These are phyloP conservation scores for Leishmania guyanensis DNA, from an alignment of 208 protist species.

Conservation along the genomic window DNA sequence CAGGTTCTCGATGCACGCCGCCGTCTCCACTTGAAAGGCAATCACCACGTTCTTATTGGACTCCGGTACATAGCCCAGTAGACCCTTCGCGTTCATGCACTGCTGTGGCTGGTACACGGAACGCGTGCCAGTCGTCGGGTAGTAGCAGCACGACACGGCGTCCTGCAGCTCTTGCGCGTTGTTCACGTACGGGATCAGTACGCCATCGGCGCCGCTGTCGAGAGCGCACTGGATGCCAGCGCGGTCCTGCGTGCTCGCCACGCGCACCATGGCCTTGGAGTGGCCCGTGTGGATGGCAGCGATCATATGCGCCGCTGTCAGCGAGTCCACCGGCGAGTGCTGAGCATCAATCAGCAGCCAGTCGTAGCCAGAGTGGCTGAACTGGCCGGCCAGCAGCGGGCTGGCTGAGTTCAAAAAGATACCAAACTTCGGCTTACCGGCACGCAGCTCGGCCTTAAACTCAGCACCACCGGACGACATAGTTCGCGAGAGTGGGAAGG, in stretches of 20 bases:
- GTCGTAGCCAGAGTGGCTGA: conserved; percentile 84
- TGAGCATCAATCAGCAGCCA: conserved; percentile 82
- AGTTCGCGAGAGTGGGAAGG: conserved; percentile 7
- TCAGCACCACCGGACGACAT: conserved; percentile 73
- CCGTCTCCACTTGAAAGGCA: conserved; percentile 83
- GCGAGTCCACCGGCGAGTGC: conserved; percentile 66
- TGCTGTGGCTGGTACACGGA: conserved; percentile 81
- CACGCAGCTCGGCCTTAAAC: conserved; percentile 80
- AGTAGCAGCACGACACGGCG: conserved; percentile 82
- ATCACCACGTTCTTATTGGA: conserved; percentile 82
- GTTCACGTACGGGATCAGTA: conserved; percentile 87
- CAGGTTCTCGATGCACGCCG: conserved; percentile 78
- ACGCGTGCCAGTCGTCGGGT: conserved; percentile 74
- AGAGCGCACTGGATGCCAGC: conserved; percentile 79
- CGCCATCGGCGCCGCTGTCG: conserved; percentile 74
- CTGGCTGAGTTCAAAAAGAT: conserved; percentile 79
- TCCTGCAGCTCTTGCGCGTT: conserved; percentile 69
- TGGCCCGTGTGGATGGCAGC: conserved; percentile 66
- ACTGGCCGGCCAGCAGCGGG: conserved; percentile 74
- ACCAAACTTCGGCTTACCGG: conserved; percentile 83
- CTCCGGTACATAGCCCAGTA: conserved; percentile 76
- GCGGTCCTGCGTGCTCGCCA: conserved; percentile 72
- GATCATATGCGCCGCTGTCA: conserved; percentile 68
- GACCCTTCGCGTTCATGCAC: conserved; percentile 77
- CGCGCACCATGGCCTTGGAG: conserved; percentile 72